Evolutionary conservation across 2,329 filamentous ascomycete genomes (phyloP).

Genomic region (Cladobotryum protrusum): DNA sequence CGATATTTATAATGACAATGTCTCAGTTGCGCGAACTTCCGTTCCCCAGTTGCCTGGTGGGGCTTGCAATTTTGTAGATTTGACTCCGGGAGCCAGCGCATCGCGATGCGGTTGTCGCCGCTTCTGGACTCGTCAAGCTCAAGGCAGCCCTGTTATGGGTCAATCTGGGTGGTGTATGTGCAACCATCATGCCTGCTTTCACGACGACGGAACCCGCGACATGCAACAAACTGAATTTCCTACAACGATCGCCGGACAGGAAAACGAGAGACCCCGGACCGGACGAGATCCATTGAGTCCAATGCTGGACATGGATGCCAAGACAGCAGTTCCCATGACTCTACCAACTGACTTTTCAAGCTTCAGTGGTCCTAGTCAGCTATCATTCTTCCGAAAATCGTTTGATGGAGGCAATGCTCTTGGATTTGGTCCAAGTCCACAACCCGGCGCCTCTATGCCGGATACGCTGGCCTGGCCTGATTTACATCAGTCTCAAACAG

Average conservation of each 20-base stretch:
- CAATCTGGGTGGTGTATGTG: conserved; percentile 55
- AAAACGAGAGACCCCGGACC: conserved; percentile 45
- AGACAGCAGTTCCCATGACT: conserved; percentile 27
- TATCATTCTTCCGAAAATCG: conserved; percentile 31
- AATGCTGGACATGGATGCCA: conserved; percentile 42
- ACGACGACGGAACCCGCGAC: conserved; percentile 40
- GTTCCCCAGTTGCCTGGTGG: conserved; percentile 41
- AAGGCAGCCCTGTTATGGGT: conserved; percentile 30
- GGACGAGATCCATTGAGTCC: conserved; percentile 48
- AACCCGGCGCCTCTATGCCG: conserved; percentile 41
- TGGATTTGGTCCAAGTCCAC: conserved; percentile 21
- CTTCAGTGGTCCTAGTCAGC: conserved; percentile 23
- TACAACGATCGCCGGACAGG: conserved; percentile 32
- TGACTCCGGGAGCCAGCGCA: conserved; percentile 45
- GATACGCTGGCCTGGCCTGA: conserved; percentile 51
- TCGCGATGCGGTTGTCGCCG: conserved; percentile 54
- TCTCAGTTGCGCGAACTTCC: conserved; percentile 20
- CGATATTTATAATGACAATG: conserved; percentile 49
- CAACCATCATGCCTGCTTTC: conserved; percentile 56
- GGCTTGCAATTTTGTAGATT: conserved; percentile 52
- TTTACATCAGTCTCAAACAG: conserved; percentile 33
- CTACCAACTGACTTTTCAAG: conserved; percentile 37
- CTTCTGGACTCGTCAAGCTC: conserved; percentile 47
- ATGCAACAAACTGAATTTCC: conserved; percentile 16
- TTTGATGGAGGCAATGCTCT: conserved; percentile 19